Evolutionary conservation across 2,329 filamentous ascomycete species (phyloP), one percentile per base, ranked within the genome.

Genomic region (Nannizziopsis arthrosporioides): DNA sequence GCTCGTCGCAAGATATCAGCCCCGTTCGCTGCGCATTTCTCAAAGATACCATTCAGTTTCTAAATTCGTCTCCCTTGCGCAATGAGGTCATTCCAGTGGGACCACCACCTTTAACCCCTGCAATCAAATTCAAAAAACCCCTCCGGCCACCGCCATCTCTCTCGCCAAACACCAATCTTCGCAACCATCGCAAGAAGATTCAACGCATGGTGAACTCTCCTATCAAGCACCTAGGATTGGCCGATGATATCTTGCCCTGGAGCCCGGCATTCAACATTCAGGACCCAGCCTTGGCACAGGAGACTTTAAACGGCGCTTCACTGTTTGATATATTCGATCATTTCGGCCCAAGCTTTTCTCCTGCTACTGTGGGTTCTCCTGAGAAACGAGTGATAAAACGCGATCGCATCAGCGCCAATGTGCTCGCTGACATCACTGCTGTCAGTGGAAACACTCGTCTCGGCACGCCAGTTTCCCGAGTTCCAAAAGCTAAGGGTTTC

Each of bases 121-220:
- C 84, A 15, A 78, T 89, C 57, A 87, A 92, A 64, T 82, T 94
- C 62, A 87, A 84, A 69, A 76, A 75, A 48, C 78, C 77, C 34
- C 68, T 70, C 12, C 73, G 76, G 48, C 76, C 78, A 27, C 85
- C 78, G 3, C 74, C 85, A 47, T 94, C 90, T 0, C 82, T 86
- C 14, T 96, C 90, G 11, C 90, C 92, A 1, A 93, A 92, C 61
- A 95, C 90, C 8, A 94, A 94, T 60, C 75, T 96, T 15, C 81
- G 83, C 50, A 81, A 92, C 55, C 92, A 96, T 62, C 84, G 90
- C 47, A 82, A 90, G 59, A 82, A 80, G 55, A 86, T 96, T 53
- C 76, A 77, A 51, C 77, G 85, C 55, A 79, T 94, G 72, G 78
- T 94, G 39, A 85, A 86, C 49, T 92, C 86, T 4, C 87, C 87